Base-by-base conservation (phyloP, 1,139 yeast species). In the Meyerozyma sp. region DNA sequence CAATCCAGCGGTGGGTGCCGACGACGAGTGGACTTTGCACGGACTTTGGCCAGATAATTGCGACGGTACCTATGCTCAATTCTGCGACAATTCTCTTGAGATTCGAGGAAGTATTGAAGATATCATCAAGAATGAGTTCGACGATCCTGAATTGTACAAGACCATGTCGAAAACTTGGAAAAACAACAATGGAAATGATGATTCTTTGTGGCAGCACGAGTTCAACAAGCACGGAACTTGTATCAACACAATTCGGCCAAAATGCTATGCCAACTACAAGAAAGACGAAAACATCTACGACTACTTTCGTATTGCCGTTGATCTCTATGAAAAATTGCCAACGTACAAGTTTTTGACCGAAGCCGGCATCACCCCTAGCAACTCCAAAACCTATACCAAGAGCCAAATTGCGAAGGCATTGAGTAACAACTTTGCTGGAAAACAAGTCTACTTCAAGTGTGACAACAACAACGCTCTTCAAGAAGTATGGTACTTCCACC, bases 201-300 rank as follows among this genome's bases (percentile, higher is more conserved):
- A 81, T 48, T 65, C 76, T 20, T 70, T 93, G 44, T 93, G 98
- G 98, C 73, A 80, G 26, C 98, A 93, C 62, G 98, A 93, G 64
- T 93, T 79, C 73, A 91, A 91, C 68, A 93, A 93, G 63, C 98
- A 93, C 58, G 98, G 93, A 4, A 90, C 97, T 0, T 93, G 98
- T 63, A 81, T 91, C 68, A 77, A 82, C 32, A 90, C 97, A 0
- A 70, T 91, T 42, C 76, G 76, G 43, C 89, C 95, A 3, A 52
- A 61, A 2, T 93, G 98, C 59, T 89, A 88, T 59, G 42, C 47
- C 29, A 37, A 48, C 7, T 63, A 58, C 41, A 61, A 63, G 28
- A 59, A 72, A 45, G 63, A 79, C 55, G 75, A 77, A 57, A 81
- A 89, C 52, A 89, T 88, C 10, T 84, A 84, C 48, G 96, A 91